phyloP scores from a whole-genome alignment of 148 eudicot species.

The Persicaria tinctoria region DNA sequence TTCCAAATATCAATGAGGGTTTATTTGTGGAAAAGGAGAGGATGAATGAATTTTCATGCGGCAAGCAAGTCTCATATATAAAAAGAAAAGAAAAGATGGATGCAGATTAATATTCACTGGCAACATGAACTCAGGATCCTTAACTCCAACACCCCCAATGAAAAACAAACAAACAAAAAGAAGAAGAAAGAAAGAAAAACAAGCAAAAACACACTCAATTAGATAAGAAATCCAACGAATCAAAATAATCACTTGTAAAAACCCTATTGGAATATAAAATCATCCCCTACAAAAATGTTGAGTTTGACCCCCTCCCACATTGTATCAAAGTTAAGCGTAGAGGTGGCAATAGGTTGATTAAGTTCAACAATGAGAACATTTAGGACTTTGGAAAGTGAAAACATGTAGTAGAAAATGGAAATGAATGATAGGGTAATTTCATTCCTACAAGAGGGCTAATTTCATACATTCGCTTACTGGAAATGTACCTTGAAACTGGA shows the following conservation, averaged over 20 bases:
- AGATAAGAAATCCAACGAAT: background rate
- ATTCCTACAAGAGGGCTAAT: background rate
- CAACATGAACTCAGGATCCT: background rate
- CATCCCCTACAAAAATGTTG: too few species aligned
- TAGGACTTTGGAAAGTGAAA: background rate
- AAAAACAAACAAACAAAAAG: background rate
- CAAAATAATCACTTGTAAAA: background rate
- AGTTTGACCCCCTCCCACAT: too few species aligned
- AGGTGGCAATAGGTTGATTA: too few species aligned
- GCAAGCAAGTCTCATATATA: too few species aligned
- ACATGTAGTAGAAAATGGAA: background rate
- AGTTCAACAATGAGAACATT: too few species aligned
- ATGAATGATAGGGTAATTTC: background rate
- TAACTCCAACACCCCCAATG: background rate
- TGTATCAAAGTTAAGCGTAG: too few species aligned
- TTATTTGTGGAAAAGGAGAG: background rate
- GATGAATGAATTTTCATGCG: too few species aligned
- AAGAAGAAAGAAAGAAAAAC: background rate
- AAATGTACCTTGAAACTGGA: conserved; percentile 76
- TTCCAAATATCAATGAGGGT: background rate
- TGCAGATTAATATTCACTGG: background rate
- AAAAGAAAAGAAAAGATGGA: background rate
- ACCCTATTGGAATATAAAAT: background rate
- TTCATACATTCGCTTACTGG: background rate
- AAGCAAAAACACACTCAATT: background rate